Percentiles rank a stretch among this genome's conserved stretches.
These are phyloP conservation scores for Onygenales sp. DNA, from an alignment of 2,329 filamentous ascomycete genomes.

Conservation along the genomic window DNA sequence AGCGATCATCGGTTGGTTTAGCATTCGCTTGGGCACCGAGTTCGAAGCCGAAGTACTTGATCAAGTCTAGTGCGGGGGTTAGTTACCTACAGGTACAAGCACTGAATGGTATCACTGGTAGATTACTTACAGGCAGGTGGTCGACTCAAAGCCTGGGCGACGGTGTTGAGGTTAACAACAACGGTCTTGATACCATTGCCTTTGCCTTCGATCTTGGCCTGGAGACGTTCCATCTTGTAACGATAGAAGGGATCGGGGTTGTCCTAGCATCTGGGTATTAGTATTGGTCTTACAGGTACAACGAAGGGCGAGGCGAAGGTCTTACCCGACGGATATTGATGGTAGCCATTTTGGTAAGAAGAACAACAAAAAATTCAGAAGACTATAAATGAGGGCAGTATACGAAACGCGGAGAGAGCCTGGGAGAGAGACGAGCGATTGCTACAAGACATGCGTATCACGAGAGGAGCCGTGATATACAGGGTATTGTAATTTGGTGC, in stretches of 20 bases:
- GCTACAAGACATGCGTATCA: conserved; percentile 52
- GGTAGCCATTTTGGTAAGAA: conserved; percentile 70
- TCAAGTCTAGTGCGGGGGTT: conserved; percentile 51
- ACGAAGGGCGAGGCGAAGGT: neutral
- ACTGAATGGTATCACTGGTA: neutral
- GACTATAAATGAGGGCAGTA: conserved; percentile 19
- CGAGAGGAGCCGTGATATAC: conserved; percentile 2
- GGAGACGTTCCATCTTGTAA: conserved; percentile 99
- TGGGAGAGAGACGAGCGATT: conserved; percentile 37
- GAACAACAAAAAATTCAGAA: conserved; percentile 19
- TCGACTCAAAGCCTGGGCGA: conserved; percentile 83
- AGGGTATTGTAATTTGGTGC: conserved; percentile 10
- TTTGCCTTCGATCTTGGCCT: conserved; percentile 99
- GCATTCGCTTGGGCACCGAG: conserved; percentile 97
- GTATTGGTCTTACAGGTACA: neutral
- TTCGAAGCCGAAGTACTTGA: conserved; percentile 99
- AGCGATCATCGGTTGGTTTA: conserved; percentile 93
- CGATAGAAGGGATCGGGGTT: conserved; percentile 98
- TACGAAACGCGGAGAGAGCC: conserved; percentile 25
- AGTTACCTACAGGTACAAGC: conserved; percentile 4
- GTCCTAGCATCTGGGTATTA: conserved; percentile 44
- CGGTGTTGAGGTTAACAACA: conserved; percentile 90
- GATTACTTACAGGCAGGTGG: conserved; percentile 58
- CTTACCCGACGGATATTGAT: conserved; percentile 81
- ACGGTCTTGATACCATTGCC: conserved; percentile 99